Base-by-base conservation (phyloP, 805 yeast species). In the Candida sphagnicola region DNA sequence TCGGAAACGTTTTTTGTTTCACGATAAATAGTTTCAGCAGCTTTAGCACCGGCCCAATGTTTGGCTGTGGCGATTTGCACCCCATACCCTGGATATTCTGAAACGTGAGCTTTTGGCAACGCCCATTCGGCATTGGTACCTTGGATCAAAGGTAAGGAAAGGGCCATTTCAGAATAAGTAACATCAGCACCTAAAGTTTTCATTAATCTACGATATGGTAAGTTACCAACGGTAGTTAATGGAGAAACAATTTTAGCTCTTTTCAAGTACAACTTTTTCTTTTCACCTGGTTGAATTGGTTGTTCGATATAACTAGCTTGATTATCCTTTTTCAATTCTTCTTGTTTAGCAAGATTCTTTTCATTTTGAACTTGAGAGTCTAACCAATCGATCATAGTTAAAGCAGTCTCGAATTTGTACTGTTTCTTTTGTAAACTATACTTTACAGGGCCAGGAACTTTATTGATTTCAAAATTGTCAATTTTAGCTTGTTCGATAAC, bases 101-200 rank as follows among this genome's bases (percentile, higher is more conserved):
- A 64, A 15, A 64, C 57, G 58, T 93, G 97, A 4, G 95, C 93
- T 53, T 90, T 85, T 15, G 96, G 88, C 34, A 93, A 70, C 0
- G 99, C 99, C 99, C 99, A 93, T 61, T 93, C 99, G 2, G 95
- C 78, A 57, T 88, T 88, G 13, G 83, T 75, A 19, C 97, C 99
- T 57, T 87, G 95, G 18, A 93, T 65, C 38, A 93, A 66, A 1
- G 98, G 97, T 37, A 86, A 65, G 2, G 85, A 68, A 26, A 93
- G 70, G 0, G 98, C 97, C 99, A 93, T 93, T 65, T 93, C 99
- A 28, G 90, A 77, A 57, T 86, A 93, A 0, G 99, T 93, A 13
- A 89, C 75, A 52, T 93, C 97, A 10, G 95, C 95, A 13, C 97
- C 97, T 24, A 88, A 61, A 1, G 82, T 74, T 53, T 82, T 84